Percentiles rank a stretch among this genome's conserved stretches.
These are phyloP conservation scores for Aspergillus hiratsukae DNA, from an alignment of 2,329 filamentous ascomycete species.

Conservation along the genomic window DNA sequence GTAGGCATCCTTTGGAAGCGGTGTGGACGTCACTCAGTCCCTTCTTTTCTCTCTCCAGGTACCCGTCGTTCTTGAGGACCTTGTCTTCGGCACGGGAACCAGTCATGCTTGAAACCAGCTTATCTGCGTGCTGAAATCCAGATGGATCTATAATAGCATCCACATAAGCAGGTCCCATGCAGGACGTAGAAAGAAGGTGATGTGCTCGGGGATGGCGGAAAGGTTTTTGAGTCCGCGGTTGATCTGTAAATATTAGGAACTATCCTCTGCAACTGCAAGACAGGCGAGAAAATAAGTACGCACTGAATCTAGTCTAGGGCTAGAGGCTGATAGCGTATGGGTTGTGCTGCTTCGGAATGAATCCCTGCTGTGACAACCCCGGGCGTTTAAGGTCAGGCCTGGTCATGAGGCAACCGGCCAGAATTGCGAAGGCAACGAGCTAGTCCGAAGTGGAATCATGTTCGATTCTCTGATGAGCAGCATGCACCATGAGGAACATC, in stretches of 20 bases:
- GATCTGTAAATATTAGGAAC: background rate
- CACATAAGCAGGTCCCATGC: background rate
- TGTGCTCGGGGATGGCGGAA: background rate
- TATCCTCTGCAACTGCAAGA: background rate
- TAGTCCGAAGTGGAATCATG: background rate
- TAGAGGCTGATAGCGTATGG: background rate
- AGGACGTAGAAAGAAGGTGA: background rate
- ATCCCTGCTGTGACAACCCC: background rate
- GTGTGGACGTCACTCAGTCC: background rate
- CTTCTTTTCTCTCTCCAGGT: background rate
- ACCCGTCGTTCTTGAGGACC: background rate
- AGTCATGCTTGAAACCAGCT: background rate
- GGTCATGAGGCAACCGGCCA: background rate
- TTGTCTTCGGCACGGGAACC: background rate
- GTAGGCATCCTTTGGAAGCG: constrained; percentile 3
- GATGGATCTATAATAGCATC: background rate
- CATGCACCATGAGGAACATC: background rate
- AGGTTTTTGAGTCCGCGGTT: background rate
- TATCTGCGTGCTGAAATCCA: background rate
- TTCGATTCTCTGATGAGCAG: background rate
- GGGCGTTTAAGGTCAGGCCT: background rate
- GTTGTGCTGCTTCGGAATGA: background rate
- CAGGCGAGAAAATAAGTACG: background rate
- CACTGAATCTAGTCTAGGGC: background rate
- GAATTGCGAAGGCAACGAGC: background rate